phyloP scores from a whole-genome alignment of 768 basidiomycete genomes.

The Lactarius trivialis region DNA sequence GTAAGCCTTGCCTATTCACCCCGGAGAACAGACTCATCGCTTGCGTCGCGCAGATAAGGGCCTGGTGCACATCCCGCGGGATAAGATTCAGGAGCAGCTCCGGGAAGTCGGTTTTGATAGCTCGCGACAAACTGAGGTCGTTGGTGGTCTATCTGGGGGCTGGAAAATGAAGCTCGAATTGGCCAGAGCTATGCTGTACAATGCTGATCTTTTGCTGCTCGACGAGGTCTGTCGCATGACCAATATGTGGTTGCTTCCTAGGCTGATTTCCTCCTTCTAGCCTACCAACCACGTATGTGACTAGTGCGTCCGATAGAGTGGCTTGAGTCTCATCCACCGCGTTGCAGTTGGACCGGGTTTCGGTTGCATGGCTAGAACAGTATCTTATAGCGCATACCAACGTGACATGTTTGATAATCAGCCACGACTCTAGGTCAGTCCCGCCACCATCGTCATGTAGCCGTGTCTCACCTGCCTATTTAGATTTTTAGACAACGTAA shows the following conservation, averaged over 20 bases:
- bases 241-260: conserved; percentile 20
- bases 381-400: conserved; percentile 78
- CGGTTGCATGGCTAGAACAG: conserved; percentile 87
- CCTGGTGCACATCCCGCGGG: conserved; percentile 52
- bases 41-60: conserved; percentile 49
- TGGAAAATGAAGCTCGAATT: conserved; percentile 99
- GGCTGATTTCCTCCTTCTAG: conserved; percentile 34
- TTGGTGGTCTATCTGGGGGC: conserved; percentile 89
- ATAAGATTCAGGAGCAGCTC: conserved; percentile 74
- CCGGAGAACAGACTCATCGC: neutral
- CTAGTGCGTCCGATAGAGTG: conserved; percentile 21
- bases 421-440: conserved; percentile 92
- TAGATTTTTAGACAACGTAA: conserved; percentile 91
- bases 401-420: conserved; percentile 88
- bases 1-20: conserved; percentile 35
- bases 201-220: conserved; percentile 78
- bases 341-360: conserved; percentile 65
- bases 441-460: neutral
- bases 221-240: conserved; percentile 54
- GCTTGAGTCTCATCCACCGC: conserved; percentile 16
- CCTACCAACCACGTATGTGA: conserved; percentile 83
- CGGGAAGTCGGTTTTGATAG: conserved; percentile 89
- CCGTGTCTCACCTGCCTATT: conserved; percentile 6
- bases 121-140: conserved; percentile 71
- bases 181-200: conserved; percentile 93